Evolutionary conservation across 345 rosid species (phyloP).

Genomic region (Nephelium lappaceum): DNA sequence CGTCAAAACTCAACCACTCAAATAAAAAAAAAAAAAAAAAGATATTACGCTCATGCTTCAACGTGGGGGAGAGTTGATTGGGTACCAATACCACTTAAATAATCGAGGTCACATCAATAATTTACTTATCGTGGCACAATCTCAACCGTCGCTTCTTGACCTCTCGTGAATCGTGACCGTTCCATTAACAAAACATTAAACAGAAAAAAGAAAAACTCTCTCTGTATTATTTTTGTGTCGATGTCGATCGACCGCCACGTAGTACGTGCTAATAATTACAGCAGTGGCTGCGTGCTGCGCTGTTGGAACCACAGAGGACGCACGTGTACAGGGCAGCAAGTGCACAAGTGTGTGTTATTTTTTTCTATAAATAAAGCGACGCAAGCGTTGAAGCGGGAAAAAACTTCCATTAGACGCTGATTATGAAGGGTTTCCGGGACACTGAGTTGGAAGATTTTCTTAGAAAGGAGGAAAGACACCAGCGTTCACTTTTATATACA

Average conservation of each 20-base stretch:
- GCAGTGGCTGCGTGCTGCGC: slow-evolving; percentile 14
- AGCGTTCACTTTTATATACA: too few species aligned
- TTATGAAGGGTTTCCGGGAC: too few species aligned
- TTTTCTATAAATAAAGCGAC: too few species aligned
- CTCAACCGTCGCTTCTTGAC: not conserved
- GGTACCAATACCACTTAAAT: not conserved
- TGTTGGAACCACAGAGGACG: slow-evolving; percentile 1
- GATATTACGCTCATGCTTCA: slow-evolving; percentile 4
- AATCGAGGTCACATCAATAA: slow-evolving; percentile 3
- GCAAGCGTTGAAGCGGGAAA: too few species aligned
- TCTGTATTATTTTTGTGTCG: not conserved
- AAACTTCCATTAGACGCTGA: too few species aligned
- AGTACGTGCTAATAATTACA: slow-evolving; percentile 10
- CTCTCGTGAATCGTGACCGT: not conserved
- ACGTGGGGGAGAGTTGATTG: slow-evolving; percentile 11
- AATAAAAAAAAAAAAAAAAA: too few species aligned
- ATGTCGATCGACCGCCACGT: slow-evolving; percentile 26
- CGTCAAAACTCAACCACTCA: not conserved
- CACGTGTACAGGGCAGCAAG: slow-evolving; percentile 31
- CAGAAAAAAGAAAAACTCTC: not conserved
- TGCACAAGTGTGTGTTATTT: not conserved
- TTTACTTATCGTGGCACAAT: not conserved
- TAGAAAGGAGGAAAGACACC: too few species aligned
- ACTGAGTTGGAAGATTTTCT: too few species aligned
- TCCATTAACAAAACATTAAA: not conserved